Evolutionary conservation across 129 eudicot genomes (phyloP), one percentile per base, ranked within the genome.

Genomic region (Artemisia annua): DNA sequence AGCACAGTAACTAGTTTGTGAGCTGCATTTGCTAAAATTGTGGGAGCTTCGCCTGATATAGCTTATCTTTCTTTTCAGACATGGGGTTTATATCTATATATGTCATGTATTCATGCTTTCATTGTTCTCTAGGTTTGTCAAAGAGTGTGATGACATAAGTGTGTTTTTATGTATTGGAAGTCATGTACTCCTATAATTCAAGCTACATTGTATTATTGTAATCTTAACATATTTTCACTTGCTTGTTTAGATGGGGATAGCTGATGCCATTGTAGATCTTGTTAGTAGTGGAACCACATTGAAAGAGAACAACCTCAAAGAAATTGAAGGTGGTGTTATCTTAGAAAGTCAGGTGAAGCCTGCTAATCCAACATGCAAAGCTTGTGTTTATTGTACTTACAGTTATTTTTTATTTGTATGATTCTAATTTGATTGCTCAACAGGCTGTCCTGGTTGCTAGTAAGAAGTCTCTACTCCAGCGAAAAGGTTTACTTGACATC

Each of bases 371-470:
- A 30, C 30, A 28, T 24, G 48, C 20, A 16, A 48, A 14, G 62
- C 46, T 68, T 20, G 13, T 76, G 15, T 30, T 4, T 19, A 20
- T 0, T 48, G 32, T 3, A 3, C 5, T 6, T 6, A n/a, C 39
- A 28, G n/a, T 7, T 52, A 4, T 1, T 65, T 57, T 22, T 52
- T 13, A n/a, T 72, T 32, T 54, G 2, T 39, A 1, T 39, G 7
- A 1, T 7, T 19, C 52, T 60, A 46, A 65, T 65, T 56, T 44
- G 28, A 70, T 26, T 67, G 3, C 63, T 66, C 32, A 79, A 73
- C 83, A 93, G 98, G 98, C 98, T 79, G 95, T 93, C 16, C 83
- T 93, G 69, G 92, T 89, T 85, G 98, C 95, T 62, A 89, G 98
- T 77, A 93, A 84, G 85, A 93, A 83, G 82, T 87, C 96, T 48